phyloP scores from a whole-genome alignment of 2,329 filamentous ascomycete species.

The Chalaropsis ovoidea region DNA sequence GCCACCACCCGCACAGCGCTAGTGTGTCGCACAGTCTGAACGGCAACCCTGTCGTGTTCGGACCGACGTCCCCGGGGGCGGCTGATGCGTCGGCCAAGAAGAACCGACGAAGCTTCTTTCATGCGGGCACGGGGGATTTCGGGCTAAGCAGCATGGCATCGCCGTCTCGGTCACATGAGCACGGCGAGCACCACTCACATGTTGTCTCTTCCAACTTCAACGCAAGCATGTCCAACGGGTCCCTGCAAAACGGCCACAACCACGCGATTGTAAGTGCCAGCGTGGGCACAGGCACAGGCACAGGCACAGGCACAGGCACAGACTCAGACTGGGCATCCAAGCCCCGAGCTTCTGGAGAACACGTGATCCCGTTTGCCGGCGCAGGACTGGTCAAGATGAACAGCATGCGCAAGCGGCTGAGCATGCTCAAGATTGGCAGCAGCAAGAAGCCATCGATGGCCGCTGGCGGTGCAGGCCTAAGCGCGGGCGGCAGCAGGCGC shows the following conservation, averaged over 20 bases:
- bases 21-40: constrained; percentile 23
- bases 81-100: constrained; percentile 17
- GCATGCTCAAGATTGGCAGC: constrained; percentile 58
- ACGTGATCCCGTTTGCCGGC: constrained; percentile 28
- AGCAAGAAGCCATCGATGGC: constrained; percentile 54
- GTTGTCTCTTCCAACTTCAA: constrained; percentile 3
- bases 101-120: constrained; percentile 25
- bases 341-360: constrained; percentile 17
- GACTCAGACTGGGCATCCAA: constrained; percentile 30
- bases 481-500: constrained; percentile 27
- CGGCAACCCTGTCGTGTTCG: constrained; percentile 23
- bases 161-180: constrained; percentile 5
- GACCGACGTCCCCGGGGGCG: neutral
- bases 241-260: neutral
- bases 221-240: neutral
- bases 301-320: constrained; percentile 30
- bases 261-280: constrained; percentile 24
- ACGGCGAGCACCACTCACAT: constrained; percentile 10
- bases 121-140: constrained; percentile 13
- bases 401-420: constrained; percentile 67
- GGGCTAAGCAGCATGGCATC: constrained; percentile 15
- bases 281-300: constrained; percentile 29
- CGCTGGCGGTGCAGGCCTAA: constrained; percentile 26
- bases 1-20: constrained; percentile 17
- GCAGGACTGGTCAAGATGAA: constrained; percentile 40